A percentile compares a stretch with the other conserved stretches of the same genome.
Conservation (phyloP, 805 yeast species). For the Vanderwaltozyma polyspora region DNA sequence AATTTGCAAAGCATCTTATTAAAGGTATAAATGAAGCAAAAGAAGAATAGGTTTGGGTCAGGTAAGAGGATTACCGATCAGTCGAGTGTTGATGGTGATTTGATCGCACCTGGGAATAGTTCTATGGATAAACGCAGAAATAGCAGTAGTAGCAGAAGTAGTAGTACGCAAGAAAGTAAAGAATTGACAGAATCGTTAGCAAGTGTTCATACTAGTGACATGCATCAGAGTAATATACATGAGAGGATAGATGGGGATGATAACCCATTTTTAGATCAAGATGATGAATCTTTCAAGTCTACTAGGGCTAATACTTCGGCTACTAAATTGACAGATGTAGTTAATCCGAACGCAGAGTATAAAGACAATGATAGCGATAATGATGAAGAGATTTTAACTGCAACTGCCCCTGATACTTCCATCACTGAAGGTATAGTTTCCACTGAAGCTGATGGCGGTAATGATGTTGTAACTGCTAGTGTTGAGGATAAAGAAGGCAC, state of each 20-base stretch:
- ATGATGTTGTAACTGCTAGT: neutral
- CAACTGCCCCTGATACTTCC: no score
- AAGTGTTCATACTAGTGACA: neutral
- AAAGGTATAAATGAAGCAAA: no score
- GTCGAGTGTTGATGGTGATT: no score
- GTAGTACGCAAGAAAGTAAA: neutral
- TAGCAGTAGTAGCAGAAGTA: no score
- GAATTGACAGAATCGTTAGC: neutral
- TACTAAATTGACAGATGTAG: neutral
- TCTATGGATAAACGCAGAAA: no score
- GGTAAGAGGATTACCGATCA: no score
- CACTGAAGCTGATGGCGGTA: neutral
- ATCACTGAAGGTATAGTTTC: no score
- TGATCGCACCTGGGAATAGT: no score
- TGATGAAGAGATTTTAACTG: neutral
- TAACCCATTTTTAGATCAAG: constrained; percentile 23
- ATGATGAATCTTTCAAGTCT: neutral
- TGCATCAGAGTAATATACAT: constrained; percentile 6
- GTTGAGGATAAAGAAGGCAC: constrained; percentile 1
- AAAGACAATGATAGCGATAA: constrained; percentile 1
- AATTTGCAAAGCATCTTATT: no score
- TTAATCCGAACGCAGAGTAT: constrained; percentile 10
- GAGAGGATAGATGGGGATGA: constrained; percentile 20
- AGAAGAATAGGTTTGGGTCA: no score
- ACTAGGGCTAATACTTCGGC: neutral